phyloP scores from a whole-genome alignment of 1,284 basidiomycete genomes.

The Rhizopogon parksii region DNA sequence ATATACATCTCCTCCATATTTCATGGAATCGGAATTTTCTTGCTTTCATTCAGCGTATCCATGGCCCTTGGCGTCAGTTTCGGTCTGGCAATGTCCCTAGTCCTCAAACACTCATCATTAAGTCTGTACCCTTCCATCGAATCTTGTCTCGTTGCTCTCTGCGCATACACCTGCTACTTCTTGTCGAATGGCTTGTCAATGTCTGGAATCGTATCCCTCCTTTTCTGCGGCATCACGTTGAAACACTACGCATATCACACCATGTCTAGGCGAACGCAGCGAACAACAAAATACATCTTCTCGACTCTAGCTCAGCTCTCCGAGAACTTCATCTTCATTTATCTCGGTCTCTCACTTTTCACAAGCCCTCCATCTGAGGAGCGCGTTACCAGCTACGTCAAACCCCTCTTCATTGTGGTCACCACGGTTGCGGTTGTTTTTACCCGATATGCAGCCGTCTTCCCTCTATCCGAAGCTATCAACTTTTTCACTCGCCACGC shows the following conservation, averaged over 20 bases:
- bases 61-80: constrained; percentile 92
- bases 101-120: constrained; percentile 93
- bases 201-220: constrained; percentile 96
- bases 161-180: constrained; percentile 98
- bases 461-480: constrained; percentile 93
- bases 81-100: constrained; percentile 84
- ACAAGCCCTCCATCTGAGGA: constrained; percentile 69
- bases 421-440: constrained; percentile 88
- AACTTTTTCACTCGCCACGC: constrained; percentile 84
- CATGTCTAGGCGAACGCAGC: constrained; percentile 93
- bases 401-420: constrained; percentile 91
- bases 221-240: constrained; percentile 98
- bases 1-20: constrained; percentile 88
- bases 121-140: constrained; percentile 87
- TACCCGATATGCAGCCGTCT: constrained; percentile 93
- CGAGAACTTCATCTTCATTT: constrained; percentile 99
- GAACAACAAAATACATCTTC: constrained; percentile 95
- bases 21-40: constrained; percentile 93
- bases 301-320: constrained; percentile 87
- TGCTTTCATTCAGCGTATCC: constrained; percentile 90
- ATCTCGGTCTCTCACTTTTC: constrained; percentile 94
- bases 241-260: constrained; percentile 99
- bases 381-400: constrained; percentile 81
- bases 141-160: constrained; percentile 88
- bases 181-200: constrained; percentile 93